Base-by-base conservation (phyloP, 225 moss, liverwort and hornwort species). In the Polytrichum commune region DNA sequence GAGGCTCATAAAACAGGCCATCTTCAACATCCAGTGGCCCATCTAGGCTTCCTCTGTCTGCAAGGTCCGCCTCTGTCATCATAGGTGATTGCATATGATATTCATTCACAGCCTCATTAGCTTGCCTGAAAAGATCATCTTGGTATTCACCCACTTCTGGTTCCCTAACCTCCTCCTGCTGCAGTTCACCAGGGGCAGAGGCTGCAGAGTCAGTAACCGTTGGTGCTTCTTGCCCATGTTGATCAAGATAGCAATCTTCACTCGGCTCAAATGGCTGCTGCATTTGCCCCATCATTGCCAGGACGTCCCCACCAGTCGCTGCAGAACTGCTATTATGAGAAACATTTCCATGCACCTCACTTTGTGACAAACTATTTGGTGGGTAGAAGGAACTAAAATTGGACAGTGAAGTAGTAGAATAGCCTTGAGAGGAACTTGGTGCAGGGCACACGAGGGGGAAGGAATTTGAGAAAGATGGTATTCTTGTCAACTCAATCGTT, bases 1-100 rank as follows among this genome's bases (percentile, higher is more conserved):
- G 87, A 55, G 77, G 88, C 69, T 97, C 93, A 62, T 88, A 92
- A 69, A 82, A 98, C 71, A 84, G 69, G 53, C 83, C 94, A 7
- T 79, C 87, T n/a, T 60, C 72, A 5, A 19, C 0, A 4, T 85
- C 90, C 64, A 78, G 0, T 13, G 29, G 66, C 1, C 80, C 87
- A 60, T 55, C 20, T 6, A 81, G 68, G 1, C 68, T 73, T 8
- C 53, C 77, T 64, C 81, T 63, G 30, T 82, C 84, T 16, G 68
- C 77, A 16, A 90, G 82, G 32, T 91, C 93, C 6, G 85, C 77
- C 63, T 91, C 90, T 5, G 92, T 86, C 65, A 94, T 78, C 91
- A 98, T 90, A 4, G 93, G 89, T 56, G 93, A 81, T 46, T 85
- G 88, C 27, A 84, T 2, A 13, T 83, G 83, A 30, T 76, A 90